Percentiles rank a stretch among this genome's conserved stretches.
Conservation (phyloP, 495 filamentous ascomycete species). For the Aspergillus steynii region DNA sequence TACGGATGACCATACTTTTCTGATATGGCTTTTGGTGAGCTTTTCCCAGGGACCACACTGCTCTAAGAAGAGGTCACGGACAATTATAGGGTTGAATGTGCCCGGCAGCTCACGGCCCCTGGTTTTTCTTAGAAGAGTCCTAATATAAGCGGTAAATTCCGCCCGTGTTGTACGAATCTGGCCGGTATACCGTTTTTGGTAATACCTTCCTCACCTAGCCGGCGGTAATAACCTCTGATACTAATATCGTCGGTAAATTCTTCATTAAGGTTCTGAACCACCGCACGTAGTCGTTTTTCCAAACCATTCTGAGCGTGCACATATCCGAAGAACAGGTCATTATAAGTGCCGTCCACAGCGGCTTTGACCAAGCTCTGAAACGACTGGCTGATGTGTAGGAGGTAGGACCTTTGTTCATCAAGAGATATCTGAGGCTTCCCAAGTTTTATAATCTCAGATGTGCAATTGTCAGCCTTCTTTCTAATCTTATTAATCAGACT, state of each 20-base stretch:
- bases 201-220: too few relatives aligned
- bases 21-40: conserved; percentile 38
- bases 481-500: conserved; percentile 59
- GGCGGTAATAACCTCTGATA: too few relatives aligned
- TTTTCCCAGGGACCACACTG: conserved; percentile 48
- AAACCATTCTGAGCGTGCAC: conserved; percentile 36
- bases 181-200: too few relatives aligned
- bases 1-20: conserved; percentile 33
- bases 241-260: conserved; percentile 52
- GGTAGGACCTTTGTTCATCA: conserved; percentile 53
- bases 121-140: conserved; percentile 37
- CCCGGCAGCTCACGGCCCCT: conserved; percentile 51
- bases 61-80: conserved; percentile 51
- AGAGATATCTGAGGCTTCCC: conserved; percentile 50
- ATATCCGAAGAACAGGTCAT: conserved; percentile 54
- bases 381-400: conserved; percentile 50
- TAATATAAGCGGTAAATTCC: conserved; percentile 40
- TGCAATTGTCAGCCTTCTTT: conserved; percentile 29
- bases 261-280: conserved; percentile 56
- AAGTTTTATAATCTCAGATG: conserved; percentile 38
- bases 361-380: conserved; percentile 53
- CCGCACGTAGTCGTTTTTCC: conserved; percentile 58
- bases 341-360: conserved; percentile 57
- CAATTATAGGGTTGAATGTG: conserved; percentile 51
- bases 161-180: conserved; percentile 30